These are phyloP conservation scores for Arachis stenosperma DNA, from an alignment of 306 rosid species.

Conservation along the genomic window DNA sequence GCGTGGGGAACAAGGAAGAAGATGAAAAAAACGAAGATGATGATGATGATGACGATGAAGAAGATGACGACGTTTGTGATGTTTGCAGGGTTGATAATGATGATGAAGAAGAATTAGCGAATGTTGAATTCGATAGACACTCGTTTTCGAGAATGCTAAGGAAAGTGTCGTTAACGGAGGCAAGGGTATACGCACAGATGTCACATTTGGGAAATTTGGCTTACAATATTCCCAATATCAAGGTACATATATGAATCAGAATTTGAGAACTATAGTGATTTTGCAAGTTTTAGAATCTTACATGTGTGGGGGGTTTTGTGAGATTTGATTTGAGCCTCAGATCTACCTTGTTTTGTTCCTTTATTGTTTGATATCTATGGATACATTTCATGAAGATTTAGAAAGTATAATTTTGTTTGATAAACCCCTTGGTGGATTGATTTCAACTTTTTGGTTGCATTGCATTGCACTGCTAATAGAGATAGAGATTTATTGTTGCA, in stretches of 20 bases:
- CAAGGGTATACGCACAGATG: constrained; percentile 82
- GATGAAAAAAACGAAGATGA: constrained; percentile 38
- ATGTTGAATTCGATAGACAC: constrained; percentile 57
- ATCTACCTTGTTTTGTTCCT: constrained; percentile 10
- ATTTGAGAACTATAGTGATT: not conserved
- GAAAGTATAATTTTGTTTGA: not conserved
- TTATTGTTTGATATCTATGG: not conserved
- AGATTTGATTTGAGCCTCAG: not conserved
- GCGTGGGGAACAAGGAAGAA: constrained; percentile 9
- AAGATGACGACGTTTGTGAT: constrained; percentile 49
- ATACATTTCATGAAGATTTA: constrained; percentile 14
- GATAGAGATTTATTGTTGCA: not conserved
- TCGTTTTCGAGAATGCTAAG: constrained; percentile 77
- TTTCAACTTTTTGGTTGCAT: constrained; percentile 13
- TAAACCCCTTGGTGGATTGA: constrained; percentile 8
- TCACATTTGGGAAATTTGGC: constrained; percentile 85
- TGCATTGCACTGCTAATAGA: constrained; percentile 9
- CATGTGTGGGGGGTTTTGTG: constrained; percentile 12
- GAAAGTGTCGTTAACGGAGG: constrained; percentile 79
- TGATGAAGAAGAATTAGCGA: constrained; percentile 18
- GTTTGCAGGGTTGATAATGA: constrained; percentile 55
- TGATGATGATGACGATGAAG: not conserved
- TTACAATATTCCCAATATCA: constrained; percentile 68
- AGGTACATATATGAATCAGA: constrained; percentile 47
- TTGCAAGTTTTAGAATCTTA: not conserved